Percentiles rank a stretch among this genome's conserved stretches.
Evolutionary conservation across 352 stramenopile species (phyloP).

Genomic region (Phytopythium delawarense): DNA sequence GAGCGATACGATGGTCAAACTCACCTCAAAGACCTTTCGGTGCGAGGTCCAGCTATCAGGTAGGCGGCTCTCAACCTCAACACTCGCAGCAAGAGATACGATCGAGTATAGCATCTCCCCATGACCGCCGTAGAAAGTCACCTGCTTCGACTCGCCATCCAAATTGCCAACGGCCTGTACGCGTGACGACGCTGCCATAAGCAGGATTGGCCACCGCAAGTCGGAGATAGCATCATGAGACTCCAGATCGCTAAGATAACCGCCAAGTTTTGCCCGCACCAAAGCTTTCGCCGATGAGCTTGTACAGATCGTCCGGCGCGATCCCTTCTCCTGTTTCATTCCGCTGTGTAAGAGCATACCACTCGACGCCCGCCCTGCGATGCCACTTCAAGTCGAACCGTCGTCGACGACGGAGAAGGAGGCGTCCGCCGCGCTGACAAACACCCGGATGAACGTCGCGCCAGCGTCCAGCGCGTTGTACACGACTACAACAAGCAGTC

Average conservation of each 20-base stretch:
- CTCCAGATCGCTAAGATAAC: not conserved
- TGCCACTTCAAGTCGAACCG: conserved; percentile 23
- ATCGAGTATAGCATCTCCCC: conserved; percentile 58
- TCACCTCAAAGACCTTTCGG: conserved; percentile 69
- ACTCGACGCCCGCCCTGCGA: no score
- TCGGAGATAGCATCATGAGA: not conserved
- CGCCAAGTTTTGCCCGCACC: conserved; percentile 17
- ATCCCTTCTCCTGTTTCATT: conserved; percentile 57
- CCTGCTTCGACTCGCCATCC: not conserved
- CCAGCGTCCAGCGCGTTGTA: conserved; percentile 73
- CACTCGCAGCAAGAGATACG: conserved; percentile 25
- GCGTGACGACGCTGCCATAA: conserved; percentile 34
- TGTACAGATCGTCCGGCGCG: conserved; percentile 35
- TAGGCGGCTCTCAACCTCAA: conserved; percentile 68
- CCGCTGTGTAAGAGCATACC: no score
- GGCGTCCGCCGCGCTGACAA: conserved; percentile 31
- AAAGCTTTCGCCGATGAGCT: conserved; percentile 38
- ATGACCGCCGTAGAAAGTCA: conserved; percentile 32
- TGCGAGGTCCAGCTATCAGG: conserved; percentile 50
- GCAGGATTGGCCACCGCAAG: no score
- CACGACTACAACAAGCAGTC: conserved; percentile 30
- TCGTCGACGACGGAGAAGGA: conserved; percentile 71
- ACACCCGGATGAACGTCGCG: conserved; percentile 40
- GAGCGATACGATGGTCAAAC: no score
- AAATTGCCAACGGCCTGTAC: not conserved